Evolutionary conservation across 192 early-diverging fungal genomes (phyloP).

Genomic region (Physocladia obscura): DNA sequence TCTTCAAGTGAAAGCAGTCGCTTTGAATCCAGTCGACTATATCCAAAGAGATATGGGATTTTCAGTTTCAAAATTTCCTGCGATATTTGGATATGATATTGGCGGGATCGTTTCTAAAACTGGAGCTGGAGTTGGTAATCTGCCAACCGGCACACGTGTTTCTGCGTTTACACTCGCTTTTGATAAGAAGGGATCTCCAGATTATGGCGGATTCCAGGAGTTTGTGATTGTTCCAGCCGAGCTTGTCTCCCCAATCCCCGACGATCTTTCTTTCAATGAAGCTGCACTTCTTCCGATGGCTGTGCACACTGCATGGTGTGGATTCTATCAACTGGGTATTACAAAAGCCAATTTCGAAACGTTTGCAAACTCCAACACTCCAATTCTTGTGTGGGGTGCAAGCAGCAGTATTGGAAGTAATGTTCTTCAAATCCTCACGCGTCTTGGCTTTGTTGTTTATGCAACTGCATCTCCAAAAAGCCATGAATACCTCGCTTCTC

Average conservation of each 20-base stretch:
- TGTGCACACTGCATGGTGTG: background rate
- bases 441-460: slow-evolving; percentile 11
- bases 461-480: slow-evolving; percentile 11
- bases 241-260: background rate
- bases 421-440: slow-evolving; percentile 5
- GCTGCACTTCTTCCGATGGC: slow-evolving; percentile 17
- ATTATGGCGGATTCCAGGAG: slow-evolving; percentile 19
- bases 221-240: slow-evolving; percentile 1
- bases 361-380: background rate
- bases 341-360: background rate
- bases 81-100: slow-evolving; percentile 19
- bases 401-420: slow-evolving; percentile 11
- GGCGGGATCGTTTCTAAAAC: slow-evolving; percentile 5
- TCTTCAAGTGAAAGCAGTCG: slow-evolving; percentile 17
- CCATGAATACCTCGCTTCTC: slow-evolving; percentile 2
- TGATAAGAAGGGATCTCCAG: background rate
- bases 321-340: background rate
- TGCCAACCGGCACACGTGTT: slow-evolving; percentile 15
- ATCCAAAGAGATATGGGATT: slow-evolving; percentile 9
- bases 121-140: background rate
- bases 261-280: slow-evolving; percentile 7
- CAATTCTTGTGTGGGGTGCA: slow-evolving; percentile 19
- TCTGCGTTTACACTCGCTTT: slow-evolving; percentile 9
- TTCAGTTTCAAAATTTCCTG: background rate
- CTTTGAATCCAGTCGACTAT: slow-evolving; percentile 16